phyloP scores from a whole-genome alignment of 495 filamentous ascomycete species.

The Penicillium taxi region DNA sequence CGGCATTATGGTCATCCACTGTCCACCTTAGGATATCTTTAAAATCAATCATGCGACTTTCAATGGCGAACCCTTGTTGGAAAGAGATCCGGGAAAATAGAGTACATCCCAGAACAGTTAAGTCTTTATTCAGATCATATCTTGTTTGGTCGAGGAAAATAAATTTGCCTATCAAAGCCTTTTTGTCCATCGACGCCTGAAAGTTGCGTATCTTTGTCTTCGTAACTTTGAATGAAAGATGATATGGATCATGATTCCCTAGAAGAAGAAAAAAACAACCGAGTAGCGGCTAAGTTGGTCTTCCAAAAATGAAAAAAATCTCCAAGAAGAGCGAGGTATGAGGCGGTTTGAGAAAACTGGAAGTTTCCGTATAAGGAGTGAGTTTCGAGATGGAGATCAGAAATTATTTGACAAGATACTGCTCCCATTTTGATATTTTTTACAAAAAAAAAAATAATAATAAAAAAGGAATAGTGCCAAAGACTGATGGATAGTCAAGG shows the following conservation, averaged over 20 bases:
- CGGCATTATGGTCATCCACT: constrained; percentile 25
- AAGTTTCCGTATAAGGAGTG: constrained; percentile 3
- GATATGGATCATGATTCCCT: constrained; percentile 8
- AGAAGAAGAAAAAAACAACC: constrained; percentile 7
- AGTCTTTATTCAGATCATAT: constrained; percentile 15
- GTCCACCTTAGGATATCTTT: constrained; percentile 27
- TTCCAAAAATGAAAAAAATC: constrained; percentile 7
- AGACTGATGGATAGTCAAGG: no score
- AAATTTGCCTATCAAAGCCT: not conserved
- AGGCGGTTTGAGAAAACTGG: constrained; percentile 4
- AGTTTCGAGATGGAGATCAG: constrained; percentile 8
- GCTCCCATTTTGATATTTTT: constrained; percentile 13
- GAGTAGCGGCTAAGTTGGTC: constrained; percentile 1
- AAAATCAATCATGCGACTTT: constrained; percentile 31
- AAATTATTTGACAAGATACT: constrained; percentile 32
- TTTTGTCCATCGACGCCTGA: not conserved
- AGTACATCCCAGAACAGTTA: constrained; percentile 37
- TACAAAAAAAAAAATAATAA: not conserved
- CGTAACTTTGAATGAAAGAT: not conserved
- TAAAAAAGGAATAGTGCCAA: no score
- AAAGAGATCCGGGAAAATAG: constrained; percentile 31
- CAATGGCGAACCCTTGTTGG: constrained; percentile 15
- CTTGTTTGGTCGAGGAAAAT: constrained; percentile 20
- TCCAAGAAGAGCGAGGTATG: constrained; percentile 6
- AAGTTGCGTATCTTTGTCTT: not conserved